Percentiles rank a stretch among this genome's conserved stretches.
phyloP scores from a whole-genome alignment of 2,329 filamentous ascomycete genomes.

The Trichoderma citrinoviride region DNA sequence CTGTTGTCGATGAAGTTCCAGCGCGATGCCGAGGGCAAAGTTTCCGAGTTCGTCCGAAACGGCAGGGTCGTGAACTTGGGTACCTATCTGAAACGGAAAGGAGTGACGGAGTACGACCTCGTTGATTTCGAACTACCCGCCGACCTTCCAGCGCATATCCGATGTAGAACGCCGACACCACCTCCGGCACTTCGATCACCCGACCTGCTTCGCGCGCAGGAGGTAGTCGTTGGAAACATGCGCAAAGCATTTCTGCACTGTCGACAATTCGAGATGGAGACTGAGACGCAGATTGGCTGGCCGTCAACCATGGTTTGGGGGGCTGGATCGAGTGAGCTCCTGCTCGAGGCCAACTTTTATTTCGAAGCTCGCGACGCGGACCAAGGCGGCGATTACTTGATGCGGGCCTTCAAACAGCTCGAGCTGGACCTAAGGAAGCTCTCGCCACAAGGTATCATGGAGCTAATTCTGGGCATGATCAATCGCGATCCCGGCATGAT shows the following conservation, averaged over 20 bases:
- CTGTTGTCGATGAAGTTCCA: conserved; percentile 52
- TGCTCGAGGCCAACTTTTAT: conserved; percentile 45
- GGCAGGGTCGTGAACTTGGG: conserved; percentile 51
- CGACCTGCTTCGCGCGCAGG: conserved; percentile 44
- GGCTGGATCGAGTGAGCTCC: conserved; percentile 43
- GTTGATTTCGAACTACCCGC: conserved; percentile 45
- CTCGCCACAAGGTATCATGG: conserved; percentile 44
- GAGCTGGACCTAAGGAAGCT: conserved; percentile 44
- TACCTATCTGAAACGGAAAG: conserved; percentile 53
- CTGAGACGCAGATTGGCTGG: conserved; percentile 40
- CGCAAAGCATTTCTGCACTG: conserved; percentile 45
- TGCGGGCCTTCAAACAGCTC: conserved; percentile 44
- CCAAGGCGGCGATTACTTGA: conserved; percentile 40
- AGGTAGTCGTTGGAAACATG: conserved; percentile 44
- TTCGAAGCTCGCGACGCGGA: conserved; percentile 43
- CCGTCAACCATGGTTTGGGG: conserved; percentile 44
- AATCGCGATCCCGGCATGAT: conserved; percentile 45
- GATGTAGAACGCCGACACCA: conserved; percentile 46
- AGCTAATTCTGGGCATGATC: conserved; percentile 45
- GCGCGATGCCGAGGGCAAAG: conserved; percentile 52
- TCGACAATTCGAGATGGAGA: conserved; percentile 43
- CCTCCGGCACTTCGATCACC: conserved; percentile 43
- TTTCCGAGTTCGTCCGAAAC: conserved; percentile 52
- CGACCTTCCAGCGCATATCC: conserved; percentile 44
- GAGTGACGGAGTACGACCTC: conserved; percentile 52